Evolutionary conservation across 192 early-diverging fungal genomes (phyloP).

Genomic region (Dimargaris cristalligena): DNA sequence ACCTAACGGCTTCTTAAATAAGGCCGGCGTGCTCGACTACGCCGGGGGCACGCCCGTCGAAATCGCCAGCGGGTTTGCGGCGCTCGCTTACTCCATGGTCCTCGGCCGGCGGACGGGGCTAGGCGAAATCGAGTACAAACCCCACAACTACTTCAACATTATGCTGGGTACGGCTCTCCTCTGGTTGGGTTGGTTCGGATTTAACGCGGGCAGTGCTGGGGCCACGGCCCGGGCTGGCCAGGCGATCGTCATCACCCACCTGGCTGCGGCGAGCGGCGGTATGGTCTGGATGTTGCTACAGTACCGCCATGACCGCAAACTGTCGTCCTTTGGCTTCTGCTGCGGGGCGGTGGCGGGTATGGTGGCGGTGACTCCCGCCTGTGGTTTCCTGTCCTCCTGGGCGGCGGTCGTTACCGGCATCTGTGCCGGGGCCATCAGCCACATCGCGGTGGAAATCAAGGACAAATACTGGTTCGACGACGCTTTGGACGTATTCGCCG

Average conservation of each 20-base stretch:
- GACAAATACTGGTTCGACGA: conserved; percentile 75
- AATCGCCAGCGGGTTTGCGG: conserved; percentile 75
- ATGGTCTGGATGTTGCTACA: conserved; percentile 73
- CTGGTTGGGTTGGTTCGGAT: conserved; percentile 95
- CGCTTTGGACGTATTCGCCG: conserved; percentile 79
- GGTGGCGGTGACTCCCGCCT: conserved; percentile 83
- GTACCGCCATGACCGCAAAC: conserved; percentile 58
- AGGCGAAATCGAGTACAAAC: conserved; percentile 52
- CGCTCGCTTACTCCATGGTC: conserved; percentile 73
- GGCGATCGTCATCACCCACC: conserved; percentile 71
- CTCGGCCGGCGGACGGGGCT: conserved; percentile 67
- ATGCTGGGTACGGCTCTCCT: conserved; percentile 76
- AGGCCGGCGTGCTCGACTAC: conserved; percentile 77
- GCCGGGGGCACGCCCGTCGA: conserved; percentile 96
- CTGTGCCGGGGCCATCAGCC: conserved; percentile 54
- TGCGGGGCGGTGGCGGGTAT: conserved; percentile 84
- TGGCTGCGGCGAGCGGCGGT: conserved; percentile 65
- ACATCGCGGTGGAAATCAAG: conserved; percentile 70
- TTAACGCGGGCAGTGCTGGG: conserved; percentile 77
- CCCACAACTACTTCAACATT: conserved; percentile 85
- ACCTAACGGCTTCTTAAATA: conserved; percentile 65
- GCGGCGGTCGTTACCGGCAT: conserved; percentile 70
- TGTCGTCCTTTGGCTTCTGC: conserved; percentile 85
- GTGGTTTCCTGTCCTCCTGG: conserved; percentile 72
- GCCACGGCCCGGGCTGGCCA: conserved; percentile 73